Conservation (phyloP, 768 basidiomycete genomes). For the Naganishia randhawae region DNA sequence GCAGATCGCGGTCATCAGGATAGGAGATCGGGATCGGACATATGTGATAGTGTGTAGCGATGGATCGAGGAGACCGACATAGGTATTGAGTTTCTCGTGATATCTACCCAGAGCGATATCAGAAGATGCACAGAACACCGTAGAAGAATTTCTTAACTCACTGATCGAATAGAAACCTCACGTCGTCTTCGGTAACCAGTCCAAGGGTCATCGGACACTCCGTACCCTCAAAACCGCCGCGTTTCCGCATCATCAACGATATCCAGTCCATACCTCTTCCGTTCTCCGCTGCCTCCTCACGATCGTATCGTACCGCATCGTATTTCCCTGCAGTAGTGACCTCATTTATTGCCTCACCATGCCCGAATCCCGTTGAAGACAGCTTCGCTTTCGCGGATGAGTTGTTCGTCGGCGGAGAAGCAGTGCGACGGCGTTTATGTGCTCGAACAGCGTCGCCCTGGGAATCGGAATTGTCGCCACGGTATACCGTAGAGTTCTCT, state of each 20-base stretch:
- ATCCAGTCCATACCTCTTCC: slow-evolving; percentile 3
- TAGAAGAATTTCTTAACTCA: background rate
- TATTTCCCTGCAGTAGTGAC: background rate
- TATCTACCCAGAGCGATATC: slow-evolving; percentile 9
- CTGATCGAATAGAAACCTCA: slow-evolving; percentile 25
- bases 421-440: background rate
- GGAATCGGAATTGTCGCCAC: background rate
- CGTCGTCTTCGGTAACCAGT: slow-evolving; percentile 24
- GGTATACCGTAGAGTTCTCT: background rate
- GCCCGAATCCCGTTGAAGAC: background rate
- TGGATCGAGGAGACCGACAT: slow-evolving; percentile 34
- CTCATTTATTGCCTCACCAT: too few species aligned
- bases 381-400: background rate
- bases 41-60: slow-evolving; percentile 31
- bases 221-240: slow-evolving; percentile 6
- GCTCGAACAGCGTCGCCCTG: background rate
- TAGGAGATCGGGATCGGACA: slow-evolving; percentile 21
- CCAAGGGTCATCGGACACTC: slow-evolving; percentile 32
- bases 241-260: background rate
- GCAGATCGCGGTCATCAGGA: slow-evolving; percentile 34
- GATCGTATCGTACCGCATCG: background rate
- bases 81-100: slow-evolving; percentile 33
- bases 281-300: slow-evolving; percentile 8
- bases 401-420: background rate
- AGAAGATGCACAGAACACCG: background rate